A percentile compares a stretch with the other conserved stretches of the same genome.
Evolutionary conservation across 106 monocot genomes (phyloP).

Genomic region (Acorus gramineus): DNA sequence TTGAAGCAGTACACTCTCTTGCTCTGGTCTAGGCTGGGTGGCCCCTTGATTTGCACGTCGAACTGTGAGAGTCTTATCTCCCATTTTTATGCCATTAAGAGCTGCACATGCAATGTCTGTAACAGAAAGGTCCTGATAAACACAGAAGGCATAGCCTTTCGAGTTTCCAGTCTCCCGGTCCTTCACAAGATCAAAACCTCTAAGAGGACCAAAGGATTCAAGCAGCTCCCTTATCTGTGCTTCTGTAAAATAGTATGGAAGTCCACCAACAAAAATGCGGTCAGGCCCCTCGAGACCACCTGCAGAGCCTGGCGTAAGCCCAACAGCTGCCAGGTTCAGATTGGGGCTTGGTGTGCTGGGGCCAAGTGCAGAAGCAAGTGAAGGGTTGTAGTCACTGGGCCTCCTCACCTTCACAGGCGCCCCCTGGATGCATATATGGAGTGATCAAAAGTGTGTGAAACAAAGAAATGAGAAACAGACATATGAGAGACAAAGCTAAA

Average conservation of each 20-base stretch:
- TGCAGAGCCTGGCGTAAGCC: slow-evolving; percentile 47
- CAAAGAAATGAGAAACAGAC: neutral
- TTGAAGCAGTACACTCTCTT: slow-evolving; percentile 18
- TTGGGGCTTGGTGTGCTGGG: slow-evolving; percentile 57
- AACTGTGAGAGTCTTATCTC: slow-evolving; percentile 31
- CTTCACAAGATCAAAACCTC: slow-evolving; percentile 27
- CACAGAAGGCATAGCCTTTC: slow-evolving; percentile 31
- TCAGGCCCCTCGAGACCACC: slow-evolving; percentile 67
- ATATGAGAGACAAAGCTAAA: neutral
- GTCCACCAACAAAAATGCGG: slow-evolving; percentile 60
- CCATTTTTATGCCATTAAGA: slow-evolving; percentile 32
- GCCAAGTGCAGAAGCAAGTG: slow-evolving; percentile 43
- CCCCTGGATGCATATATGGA: slow-evolving; percentile 9
- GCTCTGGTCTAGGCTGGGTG: slow-evolving; percentile 23
- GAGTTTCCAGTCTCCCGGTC: slow-evolving; percentile 30
- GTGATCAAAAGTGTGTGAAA: neutral
- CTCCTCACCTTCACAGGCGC: slow-evolving; percentile 27
- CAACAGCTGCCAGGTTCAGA: slow-evolving; percentile 59
- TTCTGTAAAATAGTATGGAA: slow-evolving; percentile 72
- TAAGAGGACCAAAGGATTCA: slow-evolving; percentile 49
- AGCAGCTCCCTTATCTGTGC: slow-evolving; percentile 64
- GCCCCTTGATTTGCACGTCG: slow-evolving; percentile 25
- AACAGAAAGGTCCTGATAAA: slow-evolving; percentile 23
- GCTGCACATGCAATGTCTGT: slow-evolving; percentile 30
- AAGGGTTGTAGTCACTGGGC: slow-evolving; percentile 30